A percentile compares a stretch with the other conserved stretches of the same genome.
phyloP scores from a whole-genome alignment of 2,329 filamentous ascomycete species.

The Penicillium capsulatum region DNA sequence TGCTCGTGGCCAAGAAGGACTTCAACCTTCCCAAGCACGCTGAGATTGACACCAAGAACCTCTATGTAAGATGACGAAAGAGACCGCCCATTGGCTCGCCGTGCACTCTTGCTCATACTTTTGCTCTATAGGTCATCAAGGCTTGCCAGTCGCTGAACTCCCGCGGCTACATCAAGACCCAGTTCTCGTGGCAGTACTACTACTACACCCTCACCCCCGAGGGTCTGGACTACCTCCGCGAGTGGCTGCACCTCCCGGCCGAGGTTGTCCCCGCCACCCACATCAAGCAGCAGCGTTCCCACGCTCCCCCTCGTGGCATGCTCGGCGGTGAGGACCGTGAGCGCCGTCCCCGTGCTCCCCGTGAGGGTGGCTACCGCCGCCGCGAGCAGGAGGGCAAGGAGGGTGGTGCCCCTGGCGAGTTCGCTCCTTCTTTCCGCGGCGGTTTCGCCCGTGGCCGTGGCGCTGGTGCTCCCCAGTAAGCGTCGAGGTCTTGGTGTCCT shows the following conservation, averaged over 20 bases:
- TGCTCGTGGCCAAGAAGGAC: constrained; percentile 98
- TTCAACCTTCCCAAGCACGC: constrained; percentile 96
- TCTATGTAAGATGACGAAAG: constrained; percentile 58
- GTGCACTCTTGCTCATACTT: constrained; percentile 4
- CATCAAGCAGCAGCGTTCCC: constrained; percentile 99
- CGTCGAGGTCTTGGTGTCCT: constrained; percentile 31
- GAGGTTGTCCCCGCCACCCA: constrained; percentile 99
- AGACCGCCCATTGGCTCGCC: background rate
- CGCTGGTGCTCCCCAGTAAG: constrained; percentile 62
- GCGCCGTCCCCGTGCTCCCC: constrained; percentile 73
- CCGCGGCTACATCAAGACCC: constrained; percentile 98
- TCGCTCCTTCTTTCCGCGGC: constrained; percentile 88
- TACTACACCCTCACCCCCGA: constrained; percentile 99
- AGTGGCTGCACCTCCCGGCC: constrained; percentile 99
- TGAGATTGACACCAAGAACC: constrained; percentile 99
- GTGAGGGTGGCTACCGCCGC: constrained; percentile 87
- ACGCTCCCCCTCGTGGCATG: constrained; percentile 98
- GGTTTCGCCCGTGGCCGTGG: constrained; percentile 86
- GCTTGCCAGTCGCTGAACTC: constrained; percentile 97
- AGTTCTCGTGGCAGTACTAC: constrained; percentile 99
- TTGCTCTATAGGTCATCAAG: constrained; percentile 70
- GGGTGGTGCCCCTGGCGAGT: constrained; percentile 86
- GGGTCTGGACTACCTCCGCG: constrained; percentile 99
- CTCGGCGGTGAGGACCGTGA: constrained; percentile 81
- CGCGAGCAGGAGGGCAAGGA: constrained; percentile 80